phyloP scores from a whole-genome alignment of 192 early-diverging fungal species.

The Linnemannia hyalina region DNA sequence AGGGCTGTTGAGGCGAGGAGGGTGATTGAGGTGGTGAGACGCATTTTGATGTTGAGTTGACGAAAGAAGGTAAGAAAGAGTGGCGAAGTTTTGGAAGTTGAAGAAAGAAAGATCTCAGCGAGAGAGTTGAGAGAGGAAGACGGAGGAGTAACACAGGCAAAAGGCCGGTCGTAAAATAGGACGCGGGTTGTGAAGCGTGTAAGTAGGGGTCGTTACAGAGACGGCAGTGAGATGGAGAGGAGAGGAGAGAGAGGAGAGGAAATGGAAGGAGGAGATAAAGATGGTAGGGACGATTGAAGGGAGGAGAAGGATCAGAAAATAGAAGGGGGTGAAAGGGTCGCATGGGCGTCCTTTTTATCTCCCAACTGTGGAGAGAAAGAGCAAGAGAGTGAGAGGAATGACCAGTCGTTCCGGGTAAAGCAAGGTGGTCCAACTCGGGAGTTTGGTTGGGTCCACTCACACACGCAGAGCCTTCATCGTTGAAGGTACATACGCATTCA shows the following conservation, averaged over 20 bases:
- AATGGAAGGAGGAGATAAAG: not conserved
- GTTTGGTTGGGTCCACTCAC: no score
- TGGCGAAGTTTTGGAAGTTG: no score
- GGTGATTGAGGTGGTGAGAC: not conserved
- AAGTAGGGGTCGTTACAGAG: constrained; percentile 3
- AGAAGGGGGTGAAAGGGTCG: not conserved
- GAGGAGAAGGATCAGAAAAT: not conserved
- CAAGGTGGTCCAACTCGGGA: not conserved
- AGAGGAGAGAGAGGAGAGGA: not conserved
- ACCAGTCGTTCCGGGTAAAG: not conserved
- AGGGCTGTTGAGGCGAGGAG: constrained; percentile 15
- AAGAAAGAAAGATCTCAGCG: not conserved
- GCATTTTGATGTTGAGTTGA: constrained; percentile 17
- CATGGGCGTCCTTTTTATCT: not conserved
- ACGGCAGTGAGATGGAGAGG: not conserved
- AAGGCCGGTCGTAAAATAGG: not conserved
- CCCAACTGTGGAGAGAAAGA: not conserved
- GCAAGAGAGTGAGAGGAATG: not conserved
- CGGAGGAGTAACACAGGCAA: no score
- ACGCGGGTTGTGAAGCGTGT: not conserved
- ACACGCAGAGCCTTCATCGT: no score
- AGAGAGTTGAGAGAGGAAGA: not conserved
- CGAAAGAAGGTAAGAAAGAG: not conserved
- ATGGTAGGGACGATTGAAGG: not conserved
- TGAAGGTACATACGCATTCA: no score